Evolutionary conservation across 1,284 basidiomycete genomes (phyloP), one percentile per base, ranked within the genome.

Genomic region (Tylopilus microsporus): DNA sequence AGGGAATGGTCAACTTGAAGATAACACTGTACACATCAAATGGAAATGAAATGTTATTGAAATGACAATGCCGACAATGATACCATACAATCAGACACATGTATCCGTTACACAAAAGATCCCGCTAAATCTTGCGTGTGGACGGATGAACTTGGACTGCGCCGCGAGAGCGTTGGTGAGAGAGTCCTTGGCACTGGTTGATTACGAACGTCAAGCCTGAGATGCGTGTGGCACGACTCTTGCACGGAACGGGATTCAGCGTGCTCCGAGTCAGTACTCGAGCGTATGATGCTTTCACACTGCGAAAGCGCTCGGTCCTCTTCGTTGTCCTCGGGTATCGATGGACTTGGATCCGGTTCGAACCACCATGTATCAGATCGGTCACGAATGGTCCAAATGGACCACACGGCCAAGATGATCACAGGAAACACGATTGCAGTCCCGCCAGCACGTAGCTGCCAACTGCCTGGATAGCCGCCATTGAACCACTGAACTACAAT

Each of bases 401-500:
- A 63, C 68, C 66, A 71, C 9, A 19, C 56, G 42, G 71, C 59
- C 53, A 70, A 48, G 2, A 60, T 7, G 3, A 52, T 36, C 5
- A 54, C 49, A 0, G 52, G 3, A 19, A 59, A 3, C 50, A 66
- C 56, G 41, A 62, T 43, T 13, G 21, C 39, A 6, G 62, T 69
- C 0, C 61, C 61, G 3, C 57, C 34, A 18, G 36, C 36, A 11
- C 36, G 36, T 37, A 37, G 36, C 36, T 2, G 7, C 3, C 3
- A 49, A 10, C 58, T 7, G 7, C 52, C 55, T n/a, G 41, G 41
- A 42, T 42, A 42, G 18, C 41, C 41, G 10, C 58, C 25, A 43
- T 54, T 49, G 21, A 32, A 70, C 69, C 70, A 74, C 52, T 75
- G 64, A 4, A 60, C 54, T 0, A 47, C 59, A 60, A 74, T 64